phyloP scores from a whole-genome alignment of 2,329 filamentous ascomycete species.

The Fusarium equiseti region DNA sequence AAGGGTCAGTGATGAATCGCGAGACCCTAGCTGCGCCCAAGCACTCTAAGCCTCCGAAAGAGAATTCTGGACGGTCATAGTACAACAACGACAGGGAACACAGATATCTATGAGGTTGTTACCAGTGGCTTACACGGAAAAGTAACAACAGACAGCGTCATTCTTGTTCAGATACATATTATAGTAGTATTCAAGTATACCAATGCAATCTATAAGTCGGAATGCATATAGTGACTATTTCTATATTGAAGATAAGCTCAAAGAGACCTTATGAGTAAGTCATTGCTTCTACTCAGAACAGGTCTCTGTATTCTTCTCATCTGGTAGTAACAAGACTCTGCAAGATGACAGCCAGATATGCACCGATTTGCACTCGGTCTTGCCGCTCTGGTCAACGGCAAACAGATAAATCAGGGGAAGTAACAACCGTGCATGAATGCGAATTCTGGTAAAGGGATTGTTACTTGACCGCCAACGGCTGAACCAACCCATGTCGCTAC shows the following conservation, averaged over 20 bases:
- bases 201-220: not conserved
- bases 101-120: not conserved
- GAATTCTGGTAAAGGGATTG: not conserved
- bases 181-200: not conserved
- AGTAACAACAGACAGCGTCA: not conserved
- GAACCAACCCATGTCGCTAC: not conserved
- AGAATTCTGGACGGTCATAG: not conserved
- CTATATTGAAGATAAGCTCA: too few relatives aligned
- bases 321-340: rapidly evolving
- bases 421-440: not conserved
- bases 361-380: not conserved
- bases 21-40: not conserved
- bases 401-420: not conserved
- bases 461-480: not conserved
- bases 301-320: not conserved
- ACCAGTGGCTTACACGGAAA: not conserved
- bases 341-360: not conserved
- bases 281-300: not conserved
- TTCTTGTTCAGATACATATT: too few relatives aligned
- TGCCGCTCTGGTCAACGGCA: not conserved
- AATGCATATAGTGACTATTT: not conserved
- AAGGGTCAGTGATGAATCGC: not conserved
- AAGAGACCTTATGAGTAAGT: not conserved
- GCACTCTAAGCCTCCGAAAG: not conserved
- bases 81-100: too few relatives aligned